Evolutionary conservation across 1,139 yeast species (phyloP), one percentile per base, ranked within the genome.

Genomic region (Scheffersomyces cryptocercus): DNA sequence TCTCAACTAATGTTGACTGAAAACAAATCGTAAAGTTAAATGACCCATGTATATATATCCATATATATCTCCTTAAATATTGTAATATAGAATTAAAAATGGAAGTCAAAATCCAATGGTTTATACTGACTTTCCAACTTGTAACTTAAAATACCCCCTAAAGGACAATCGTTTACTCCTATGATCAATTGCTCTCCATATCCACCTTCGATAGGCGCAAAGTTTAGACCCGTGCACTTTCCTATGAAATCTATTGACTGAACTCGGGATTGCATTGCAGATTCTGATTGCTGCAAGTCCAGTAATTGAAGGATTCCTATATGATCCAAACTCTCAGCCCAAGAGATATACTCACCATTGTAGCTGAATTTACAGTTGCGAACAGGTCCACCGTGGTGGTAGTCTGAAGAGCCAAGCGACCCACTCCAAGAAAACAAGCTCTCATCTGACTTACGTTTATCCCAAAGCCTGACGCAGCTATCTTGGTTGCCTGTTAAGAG

Each of bases 301-400:
- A 63, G 51, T 47, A 70, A 48, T 41, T 74, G 74, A 8, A 81
- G 51, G 1, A 82, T 52, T 4, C 84, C 83, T 7, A 79, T 77
- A 52, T 80, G 81, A 54, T 82, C 88, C 44, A 81, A 68, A 30
- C 82, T 75, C 53, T 82, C 87, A 3, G 84, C 84, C 75, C 83
- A 79, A 10, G 77, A 70, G 9, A 82, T 55, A 48, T 62, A 71
- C 13, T 72, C 67, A 6, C 83, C 81, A 6, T 58, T 55, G 9
- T 61, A 52, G 53, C 79, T 78, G 55, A 81, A 82, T 44, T 70
- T 68, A 46, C 82, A 70, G 48, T 80, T 78, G 38, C 86, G 61
- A 4, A 82, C 74, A 0, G 85, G 82, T 0, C 81, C 70, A 3
- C 75, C 72, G n/a, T 53, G 56, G 12, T 24, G 32, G 38, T 28